These are phyloP conservation scores for Linum usitatissimum DNA, from an alignment of 345 rosid species.

Conservation along the genomic window DNA sequence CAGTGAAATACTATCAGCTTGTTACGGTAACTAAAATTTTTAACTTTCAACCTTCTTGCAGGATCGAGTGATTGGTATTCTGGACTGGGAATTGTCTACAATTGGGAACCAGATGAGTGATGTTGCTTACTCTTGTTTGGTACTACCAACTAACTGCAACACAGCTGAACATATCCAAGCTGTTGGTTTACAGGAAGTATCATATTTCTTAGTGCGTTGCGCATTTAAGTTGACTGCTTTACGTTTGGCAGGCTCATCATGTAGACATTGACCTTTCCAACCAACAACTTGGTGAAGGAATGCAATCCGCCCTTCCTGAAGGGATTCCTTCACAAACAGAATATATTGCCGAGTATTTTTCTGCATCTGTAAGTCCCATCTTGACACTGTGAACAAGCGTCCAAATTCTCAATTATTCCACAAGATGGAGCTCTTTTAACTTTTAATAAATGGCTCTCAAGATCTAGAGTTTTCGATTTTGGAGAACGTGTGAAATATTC, in stretches of 20 bases:
- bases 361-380: conserved; percentile 48
- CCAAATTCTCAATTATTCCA: not conserved
- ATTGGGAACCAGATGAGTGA: conserved; percentile 97
- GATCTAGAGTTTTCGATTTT: not conserved
- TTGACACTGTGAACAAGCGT: not conserved
- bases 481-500: not conserved
- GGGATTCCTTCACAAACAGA: conserved; percentile 76
- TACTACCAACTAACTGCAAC: conserved; percentile 21
- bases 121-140: conserved; percentile 81
- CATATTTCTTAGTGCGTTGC: not conserved
- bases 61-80: conserved; percentile 86
- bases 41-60: conserved; percentile 21
- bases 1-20: not conserved
- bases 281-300: conserved; percentile 32
- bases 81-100: conserved; percentile 96
- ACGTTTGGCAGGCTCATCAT: conserved; percentile 44
- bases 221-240: not conserved
- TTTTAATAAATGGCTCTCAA: not conserved
- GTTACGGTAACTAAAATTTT: not conserved
- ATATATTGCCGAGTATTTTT: conserved; percentile 71
- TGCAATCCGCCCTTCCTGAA: conserved; percentile 57
- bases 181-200: not conserved
- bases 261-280: conserved; percentile 26
- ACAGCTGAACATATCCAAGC: not conserved
- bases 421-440: not conserved